These are phyloP conservation scores for Leccinellum rugosiceps DNA, from an alignment of 768 basidiomycete species.

Conservation along the genomic window DNA sequence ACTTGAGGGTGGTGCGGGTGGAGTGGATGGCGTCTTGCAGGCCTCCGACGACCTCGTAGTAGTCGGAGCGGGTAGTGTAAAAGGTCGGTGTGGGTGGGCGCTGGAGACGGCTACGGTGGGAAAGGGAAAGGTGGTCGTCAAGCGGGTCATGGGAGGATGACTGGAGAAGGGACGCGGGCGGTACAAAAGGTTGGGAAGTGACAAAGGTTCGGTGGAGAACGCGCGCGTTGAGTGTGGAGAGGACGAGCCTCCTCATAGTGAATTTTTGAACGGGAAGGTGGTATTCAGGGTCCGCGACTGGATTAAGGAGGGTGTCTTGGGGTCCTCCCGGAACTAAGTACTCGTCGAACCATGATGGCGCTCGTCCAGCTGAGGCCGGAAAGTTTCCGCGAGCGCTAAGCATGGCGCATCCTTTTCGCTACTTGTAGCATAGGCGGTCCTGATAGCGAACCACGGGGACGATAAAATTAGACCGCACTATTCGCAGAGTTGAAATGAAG, in stretches of 20 bases:
- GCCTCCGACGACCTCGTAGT: conserved; percentile 66
- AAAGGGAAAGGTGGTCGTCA: conserved; percentile 3
- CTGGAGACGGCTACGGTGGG: conserved; percentile 8
- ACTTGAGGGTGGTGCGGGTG: conserved; percentile 56
- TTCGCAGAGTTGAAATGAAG: background rate
- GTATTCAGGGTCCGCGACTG: conserved; percentile 17
- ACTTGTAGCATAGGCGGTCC: no score
- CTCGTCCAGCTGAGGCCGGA: no score
- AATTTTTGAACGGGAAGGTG: conserved; percentile 2
- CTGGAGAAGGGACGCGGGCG: conserved; percentile 23
- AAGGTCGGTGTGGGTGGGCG: conserved; percentile 71
- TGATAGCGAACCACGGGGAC: background rate
- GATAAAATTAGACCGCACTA: background rate
- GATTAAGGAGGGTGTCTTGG: conserved; percentile 6
- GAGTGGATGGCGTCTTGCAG: conserved; percentile 63
- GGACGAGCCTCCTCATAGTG: conserved; percentile 4
- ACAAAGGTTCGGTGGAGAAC: conserved; percentile 10
- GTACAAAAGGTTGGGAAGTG: conserved; percentile 21
- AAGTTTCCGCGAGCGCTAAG: background rate
- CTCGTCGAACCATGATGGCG: no score
- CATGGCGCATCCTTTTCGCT: no score
- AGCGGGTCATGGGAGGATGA: background rate
- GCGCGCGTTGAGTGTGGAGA: conserved; percentile 5
- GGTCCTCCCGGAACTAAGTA: conserved; percentile 7
- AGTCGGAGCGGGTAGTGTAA: conserved; percentile 76